A percentile compares a stretch with the other conserved stretches of the same genome.
Conservation (phyloP, 805 yeast genomes). For the Kodamaea restingae region DNA sequence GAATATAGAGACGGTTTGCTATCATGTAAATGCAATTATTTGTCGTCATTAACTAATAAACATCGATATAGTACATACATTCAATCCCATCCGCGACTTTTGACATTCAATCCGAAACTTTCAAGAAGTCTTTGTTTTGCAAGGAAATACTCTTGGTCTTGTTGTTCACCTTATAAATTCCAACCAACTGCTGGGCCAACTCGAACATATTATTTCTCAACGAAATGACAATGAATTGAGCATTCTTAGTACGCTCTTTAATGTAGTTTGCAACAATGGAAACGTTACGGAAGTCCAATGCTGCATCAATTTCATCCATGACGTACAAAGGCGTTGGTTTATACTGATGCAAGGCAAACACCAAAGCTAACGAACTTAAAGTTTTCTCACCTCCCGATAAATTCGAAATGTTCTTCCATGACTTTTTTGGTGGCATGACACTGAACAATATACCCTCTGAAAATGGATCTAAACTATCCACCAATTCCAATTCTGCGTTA, state of each 20-base stretch:
- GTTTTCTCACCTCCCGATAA: conserved; percentile 98
- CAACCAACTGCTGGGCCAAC: conserved; percentile 88
- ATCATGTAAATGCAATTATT: too few species aligned
- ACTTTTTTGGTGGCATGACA: conserved; percentile 98
- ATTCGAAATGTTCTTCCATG: conserved; percentile 94
- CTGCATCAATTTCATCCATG: conserved; percentile 99
- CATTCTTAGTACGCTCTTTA: conserved; percentile 91
- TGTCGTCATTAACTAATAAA: too few species aligned
- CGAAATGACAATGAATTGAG: conserved; percentile 94
- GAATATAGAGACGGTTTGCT: conserved; percentile 1
- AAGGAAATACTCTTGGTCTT: conserved; percentile 83
- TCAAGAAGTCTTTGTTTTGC: conserved; percentile 54
- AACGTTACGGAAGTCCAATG: conserved; percentile 93
- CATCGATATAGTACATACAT: too few species aligned
- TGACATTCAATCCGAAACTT: neutral
- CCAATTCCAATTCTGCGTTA: conserved; percentile 93
- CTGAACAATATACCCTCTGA: conserved; percentile 94
- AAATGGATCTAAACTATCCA: conserved; percentile 95
- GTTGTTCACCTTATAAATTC: conserved; percentile 89
- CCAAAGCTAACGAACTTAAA: conserved; percentile 87
- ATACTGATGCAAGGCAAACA: conserved; percentile 91
- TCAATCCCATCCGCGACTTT: too few species aligned
- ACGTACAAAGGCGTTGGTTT: conserved; percentile 97
- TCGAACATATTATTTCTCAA: conserved; percentile 97
- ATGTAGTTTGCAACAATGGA: conserved; percentile 97